Evolutionary conservation across 2,329 filamentous ascomycete genomes (phyloP).

Genomic region (Colletotrichum costaricense): DNA sequence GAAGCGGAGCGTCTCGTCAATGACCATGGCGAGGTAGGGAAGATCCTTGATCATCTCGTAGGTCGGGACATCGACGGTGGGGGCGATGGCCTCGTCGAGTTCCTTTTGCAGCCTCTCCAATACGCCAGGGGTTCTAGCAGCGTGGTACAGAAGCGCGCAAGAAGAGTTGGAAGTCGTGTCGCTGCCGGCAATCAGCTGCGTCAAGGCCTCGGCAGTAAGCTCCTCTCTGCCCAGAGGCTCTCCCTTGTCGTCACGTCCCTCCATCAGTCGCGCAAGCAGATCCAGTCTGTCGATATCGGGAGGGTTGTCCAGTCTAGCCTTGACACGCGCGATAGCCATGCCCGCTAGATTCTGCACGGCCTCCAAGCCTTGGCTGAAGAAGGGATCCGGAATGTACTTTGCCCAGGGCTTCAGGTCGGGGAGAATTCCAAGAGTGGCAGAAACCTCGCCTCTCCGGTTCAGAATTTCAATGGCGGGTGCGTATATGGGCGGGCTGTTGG

Average conservation of each 20-base stretch:
- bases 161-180: slow-evolving; percentile 85
- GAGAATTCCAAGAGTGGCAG: slow-evolving; percentile 79
- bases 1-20: slow-evolving; percentile 87
- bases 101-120: slow-evolving; percentile 79
- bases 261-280: slow-evolving; percentile 84
- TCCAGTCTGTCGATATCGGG: slow-evolving; percentile 77
- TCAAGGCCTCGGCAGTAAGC: slow-evolving; percentile 88
- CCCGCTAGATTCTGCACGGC: slow-evolving; percentile 86
- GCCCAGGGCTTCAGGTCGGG: slow-evolving; percentile 84
- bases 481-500: slow-evolving; percentile 72
- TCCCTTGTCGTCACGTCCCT: slow-evolving; percentile 85
- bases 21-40: slow-evolving; percentile 79
- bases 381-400: slow-evolving; percentile 82
- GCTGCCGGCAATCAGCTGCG: slow-evolving; percentile 84
- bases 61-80: slow-evolving; percentile 70
- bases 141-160: slow-evolving; percentile 86
- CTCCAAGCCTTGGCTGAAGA: slow-evolving; percentile 79
- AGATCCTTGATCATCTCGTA: slow-evolving; percentile 81
- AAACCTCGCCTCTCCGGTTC: slow-evolving; percentile 89
- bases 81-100: slow-evolving; percentile 77
- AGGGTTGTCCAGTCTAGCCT: slow-evolving; percentile 77
- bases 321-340: slow-evolving; percentile 87
- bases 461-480: slow-evolving; percentile 87
- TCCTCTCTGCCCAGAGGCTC: slow-evolving; percentile 81
- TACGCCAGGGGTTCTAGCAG: slow-evolving; percentile 75